Base-by-base conservation (phyloP, 2,329 filamentous ascomycete species). In the Microthyrium microscopicum region DNA sequence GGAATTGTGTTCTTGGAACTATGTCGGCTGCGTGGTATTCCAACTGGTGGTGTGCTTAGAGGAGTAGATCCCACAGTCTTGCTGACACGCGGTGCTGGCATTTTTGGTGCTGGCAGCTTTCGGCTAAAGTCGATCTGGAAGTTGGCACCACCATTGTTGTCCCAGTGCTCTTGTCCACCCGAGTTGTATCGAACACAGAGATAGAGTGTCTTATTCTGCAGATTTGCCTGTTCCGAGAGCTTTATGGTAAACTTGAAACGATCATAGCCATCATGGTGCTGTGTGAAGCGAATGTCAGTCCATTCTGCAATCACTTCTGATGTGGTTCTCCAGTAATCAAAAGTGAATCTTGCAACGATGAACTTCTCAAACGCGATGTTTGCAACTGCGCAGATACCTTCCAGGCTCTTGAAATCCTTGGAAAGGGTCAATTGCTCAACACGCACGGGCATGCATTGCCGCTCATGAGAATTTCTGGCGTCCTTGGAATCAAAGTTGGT, bases 311-410 rank as follows among this genome's bases (percentile, higher is more conserved):
- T 67, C 2, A 95, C 79, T 52, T 98, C 89, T 1, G 89, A 98
- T 0, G 85, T 91, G 0, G 89, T 98, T 66, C 92, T 93, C 89
- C 89, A 98, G 58, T 92, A 89, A 54, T 98, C 89, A 29, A 94
- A 68, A 0, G 89, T 98, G 55, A 98, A 98, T 32, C 89, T 74
- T 53, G 83, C 87, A n/a, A 78, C 73, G 34, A 98, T 82, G 5
- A 66, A 56, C 58, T 98, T 98, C 34, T 85, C 70, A 58, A 92
- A 98, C 0, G 84, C 73, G 27, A 95, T 57, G 55, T 98, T 98
- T 50, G 77, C 74, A 16, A 92, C 85, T 5, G 74, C 79, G 33
- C 93, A 69, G 13, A 74, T 79, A 9, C 89, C 89, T 32, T 93
- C 66, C 42, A 98, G 59, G 2, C 69, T 80, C 58, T 87, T 87